A percentile compares a stretch with the other conserved stretches of the same genome.
Evolutionary conservation across 1,139 yeast species (phyloP).

Genomic region (Candida tropicalis): DNA sequence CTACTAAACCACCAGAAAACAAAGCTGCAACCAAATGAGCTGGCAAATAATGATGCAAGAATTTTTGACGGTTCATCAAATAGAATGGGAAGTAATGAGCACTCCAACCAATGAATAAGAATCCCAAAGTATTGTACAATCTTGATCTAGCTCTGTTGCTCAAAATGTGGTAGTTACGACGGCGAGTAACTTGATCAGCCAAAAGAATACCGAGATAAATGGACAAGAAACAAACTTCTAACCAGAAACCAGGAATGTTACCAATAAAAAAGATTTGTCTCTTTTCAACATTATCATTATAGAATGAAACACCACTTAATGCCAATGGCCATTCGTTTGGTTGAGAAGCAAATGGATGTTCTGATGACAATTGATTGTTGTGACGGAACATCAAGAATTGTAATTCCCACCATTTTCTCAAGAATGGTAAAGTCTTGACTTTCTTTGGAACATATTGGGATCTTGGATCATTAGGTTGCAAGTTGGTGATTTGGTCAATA

Average conservation of each 20-base stretch:
- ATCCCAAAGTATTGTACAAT: constrained; percentile 80
- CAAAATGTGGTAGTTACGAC: constrained; percentile 67
- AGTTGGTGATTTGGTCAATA: constrained; percentile 69
- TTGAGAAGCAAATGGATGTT: constrained; percentile 94
- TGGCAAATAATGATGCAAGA: constrained; percentile 93
- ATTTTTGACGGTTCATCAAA: constrained; percentile 90
- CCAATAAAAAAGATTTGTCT: constrained; percentile 90
- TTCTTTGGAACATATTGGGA: constrained; percentile 58
- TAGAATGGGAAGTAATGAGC: constrained; percentile 90
- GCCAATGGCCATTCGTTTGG: constrained; percentile 96
- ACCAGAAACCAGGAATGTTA: constrained; percentile 91
- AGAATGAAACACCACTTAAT: constrained; percentile 90
- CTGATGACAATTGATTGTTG: constrained; percentile 81
- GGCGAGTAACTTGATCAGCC: constrained; percentile 77
- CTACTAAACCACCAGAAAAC: constrained; percentile 80
- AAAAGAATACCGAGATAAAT: constrained; percentile 61
- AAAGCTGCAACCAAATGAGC: constrained; percentile 91
- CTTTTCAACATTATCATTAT: constrained; percentile 72
- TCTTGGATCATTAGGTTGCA: constrained; percentile 61
- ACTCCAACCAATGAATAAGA: constrained; percentile 84
- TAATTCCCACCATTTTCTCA: constrained; percentile 86
- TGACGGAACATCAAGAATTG: constrained; percentile 90
- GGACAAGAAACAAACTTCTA: constrained; percentile 70
- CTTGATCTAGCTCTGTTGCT: constrained; percentile 67
- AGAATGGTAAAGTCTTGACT: constrained; percentile 65